Evolutionary conservation across 805 yeast species (phyloP).

Genomic region (Nakazawaea sp.): DNA sequence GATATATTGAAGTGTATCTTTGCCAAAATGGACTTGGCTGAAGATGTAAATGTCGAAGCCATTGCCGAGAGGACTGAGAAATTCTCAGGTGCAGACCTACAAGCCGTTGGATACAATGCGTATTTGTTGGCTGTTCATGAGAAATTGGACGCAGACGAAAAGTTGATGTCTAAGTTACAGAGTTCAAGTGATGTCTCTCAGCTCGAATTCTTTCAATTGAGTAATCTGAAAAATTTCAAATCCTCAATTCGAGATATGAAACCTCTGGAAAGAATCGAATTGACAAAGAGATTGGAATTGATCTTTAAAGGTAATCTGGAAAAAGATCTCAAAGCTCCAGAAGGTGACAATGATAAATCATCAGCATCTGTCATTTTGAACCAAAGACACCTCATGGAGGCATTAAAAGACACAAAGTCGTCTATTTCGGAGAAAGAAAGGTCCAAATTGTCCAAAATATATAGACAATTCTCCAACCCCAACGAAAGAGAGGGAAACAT

Average conservation of each 20-base stretch:
- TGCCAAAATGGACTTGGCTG: conserved; percentile 51
- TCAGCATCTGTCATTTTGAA: conserved; percentile 36
- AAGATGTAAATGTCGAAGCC: conserved; percentile 41
- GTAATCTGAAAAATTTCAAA: conserved; percentile 14
- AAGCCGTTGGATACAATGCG: conserved; percentile 87
- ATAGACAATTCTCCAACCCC: conserved; percentile 64
- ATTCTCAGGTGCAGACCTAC: conserved; percentile 92
- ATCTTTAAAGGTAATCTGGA: conserved; percentile 18
- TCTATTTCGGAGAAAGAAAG: conserved; percentile 76
- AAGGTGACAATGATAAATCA: not conserved
- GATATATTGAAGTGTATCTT: conserved; percentile 62
- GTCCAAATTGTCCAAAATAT: conserved; percentile 53
- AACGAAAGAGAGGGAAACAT: conserved; percentile 69
- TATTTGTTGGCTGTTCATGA: conserved; percentile 80
- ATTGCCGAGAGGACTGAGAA: conserved; percentile 64
- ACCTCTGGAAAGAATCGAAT: conserved; percentile 32
- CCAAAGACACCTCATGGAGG: conserved; percentile 48
- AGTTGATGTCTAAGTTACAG: conserved; percentile 17
- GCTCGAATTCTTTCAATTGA: conserved; percentile 37
- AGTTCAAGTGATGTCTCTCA: conserved; percentile 12
- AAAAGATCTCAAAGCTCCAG: conserved; percentile 9
- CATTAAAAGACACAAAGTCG: conserved; percentile 77
- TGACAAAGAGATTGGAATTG: conserved; percentile 36
- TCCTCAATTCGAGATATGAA: conserved; percentile 19
- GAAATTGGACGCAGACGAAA: conserved; percentile 45